phyloP scores from a whole-genome alignment of 768 basidiomycete species.

The Trametes cinnabarina region DNA sequence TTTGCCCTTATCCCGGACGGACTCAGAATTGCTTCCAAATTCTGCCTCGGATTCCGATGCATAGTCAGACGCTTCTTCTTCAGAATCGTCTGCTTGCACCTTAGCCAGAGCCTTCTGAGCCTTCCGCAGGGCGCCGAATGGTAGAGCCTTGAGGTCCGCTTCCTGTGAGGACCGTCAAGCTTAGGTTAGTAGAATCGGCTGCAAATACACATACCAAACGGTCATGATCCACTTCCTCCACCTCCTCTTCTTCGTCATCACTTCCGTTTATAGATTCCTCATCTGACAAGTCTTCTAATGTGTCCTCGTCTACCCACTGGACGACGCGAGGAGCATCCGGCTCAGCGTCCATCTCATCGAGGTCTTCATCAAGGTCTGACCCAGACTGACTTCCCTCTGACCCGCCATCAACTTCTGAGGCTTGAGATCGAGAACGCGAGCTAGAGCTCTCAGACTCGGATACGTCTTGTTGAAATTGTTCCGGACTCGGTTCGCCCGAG shows the following conservation, averaged over 20 bases:
- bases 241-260: slow-evolving; percentile 3
- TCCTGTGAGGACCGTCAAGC: background rate
- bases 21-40: background rate
- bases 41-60: slow-evolving; percentile 24
- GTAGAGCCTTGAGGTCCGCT: slow-evolving; percentile 25
- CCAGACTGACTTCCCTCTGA: slow-evolving; percentile 32
- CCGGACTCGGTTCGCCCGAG: background rate
- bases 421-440: background rate
- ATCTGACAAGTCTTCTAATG: slow-evolving; percentile 28
- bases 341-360: slow-evolving; percentile 24
- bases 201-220: slow-evolving; percentile 12
- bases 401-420: background rate
- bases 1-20: slow-evolving; percentile 24
- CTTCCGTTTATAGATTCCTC: background rate
- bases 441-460: slow-evolving; percentile 5
- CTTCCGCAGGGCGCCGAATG: slow-evolving; percentile 29
- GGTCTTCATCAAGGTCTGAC: slow-evolving; percentile 17
- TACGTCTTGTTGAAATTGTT: slow-evolving; percentile 2
- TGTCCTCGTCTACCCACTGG: slow-evolving; percentile 58
- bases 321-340: slow-evolving; percentile 56
- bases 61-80: slow-evolving; percentile 10
- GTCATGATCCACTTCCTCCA: slow-evolving; percentile 8
- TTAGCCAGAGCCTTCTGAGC: slow-evolving; percentile 25
- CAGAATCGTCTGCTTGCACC: slow-evolving; percentile 13
- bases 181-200: too few relatives aligned